Base-by-base conservation (phyloP, 2,329 filamentous ascomycete genomes). In the Monosporascus sp. region DNA sequence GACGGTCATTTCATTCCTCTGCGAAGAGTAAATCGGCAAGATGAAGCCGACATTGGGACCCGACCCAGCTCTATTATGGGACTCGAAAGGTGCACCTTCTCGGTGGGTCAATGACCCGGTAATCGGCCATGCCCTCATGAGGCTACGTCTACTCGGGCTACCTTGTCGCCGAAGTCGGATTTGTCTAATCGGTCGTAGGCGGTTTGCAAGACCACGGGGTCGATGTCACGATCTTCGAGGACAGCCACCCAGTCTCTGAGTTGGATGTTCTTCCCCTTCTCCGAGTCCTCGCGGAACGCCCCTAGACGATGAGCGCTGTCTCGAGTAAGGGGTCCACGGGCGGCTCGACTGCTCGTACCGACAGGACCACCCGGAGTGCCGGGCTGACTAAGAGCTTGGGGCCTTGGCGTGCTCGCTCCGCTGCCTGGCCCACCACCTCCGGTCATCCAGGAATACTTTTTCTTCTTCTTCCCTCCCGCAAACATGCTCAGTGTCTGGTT, bases 401-500 rank as follows among this genome's bases (percentile, higher is more conserved):
- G 49, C 27, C 71, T 73, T 5, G 78, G 82, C 26, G 77, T 85
- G 65, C 73, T 80, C 37, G 76, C 66, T 49, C 83, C 80, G 63
- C 81, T 80, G 47, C 72, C 74, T 8, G 56, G 50, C 6, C 72
- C 74, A 48, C 72, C 74, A 48, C 79, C 78, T 7, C 78, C 77
- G 16, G 76, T 86, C 86, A 91, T 87, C 88, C 88, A 91, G 34
- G 83, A 82, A 66, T 91, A 91, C 59, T 85, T 85, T 68, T 88
- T 80, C 69, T 83, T 83, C 69, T 84, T 84, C 61, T 82, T 83
- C 50, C 80, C 77, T 54, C 81, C 78, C 0, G 76, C 74, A 57
- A 90, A 90, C 75, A 91, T 82, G 57, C 84, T 85, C 52, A 90
- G 90, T 0, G 92, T 96, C 52, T 85, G 80, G 67, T 97, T 96